Conservation (phyloP, 2,329 filamentous ascomycete species). For the Trichophyton verrucosum region DNA sequence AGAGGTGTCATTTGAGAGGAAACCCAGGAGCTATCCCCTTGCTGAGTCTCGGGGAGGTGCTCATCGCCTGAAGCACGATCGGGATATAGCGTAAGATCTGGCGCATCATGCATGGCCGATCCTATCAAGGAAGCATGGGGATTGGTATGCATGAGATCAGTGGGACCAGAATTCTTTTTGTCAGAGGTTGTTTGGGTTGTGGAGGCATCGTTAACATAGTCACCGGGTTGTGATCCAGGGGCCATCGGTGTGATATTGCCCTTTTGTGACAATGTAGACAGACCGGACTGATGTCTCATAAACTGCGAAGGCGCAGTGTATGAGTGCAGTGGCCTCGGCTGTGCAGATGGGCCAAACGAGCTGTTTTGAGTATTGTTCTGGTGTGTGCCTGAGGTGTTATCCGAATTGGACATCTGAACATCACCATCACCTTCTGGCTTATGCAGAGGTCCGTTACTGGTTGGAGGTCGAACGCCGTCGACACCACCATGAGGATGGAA, state of each 20-base stretch:
- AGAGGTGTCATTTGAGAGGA: slow-evolving; percentile 20
- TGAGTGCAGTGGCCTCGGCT: slow-evolving; percentile 35
- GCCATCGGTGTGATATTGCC: slow-evolving; percentile 47
- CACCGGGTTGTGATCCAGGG: slow-evolving; percentile 44
- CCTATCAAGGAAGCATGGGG: slow-evolving; percentile 45
- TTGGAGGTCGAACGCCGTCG: slow-evolving; percentile 22
- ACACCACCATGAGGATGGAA: slow-evolving; percentile 19
- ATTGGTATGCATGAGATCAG: slow-evolving; percentile 54
- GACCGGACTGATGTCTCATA: slow-evolving; percentile 33
- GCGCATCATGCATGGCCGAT: slow-evolving; percentile 34
- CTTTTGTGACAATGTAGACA: slow-evolving; percentile 38
- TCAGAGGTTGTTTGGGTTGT: slow-evolving; percentile 71
- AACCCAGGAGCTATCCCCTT: slow-evolving; percentile 29
- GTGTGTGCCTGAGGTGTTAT: slow-evolving; percentile 30
- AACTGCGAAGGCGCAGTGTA: slow-evolving; percentile 37
- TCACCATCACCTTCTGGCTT: slow-evolving; percentile 35
- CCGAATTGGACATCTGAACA: slow-evolving; percentile 47
- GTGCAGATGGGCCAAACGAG: slow-evolving; percentile 40
- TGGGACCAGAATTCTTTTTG: slow-evolving; percentile 69
- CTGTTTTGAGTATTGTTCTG: slow-evolving; percentile 38
- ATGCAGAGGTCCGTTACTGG: slow-evolving; percentile 44
- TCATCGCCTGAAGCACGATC: slow-evolving; percentile 44
- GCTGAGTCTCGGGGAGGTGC: slow-evolving; percentile 54
- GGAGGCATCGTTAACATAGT: slow-evolving; percentile 75
- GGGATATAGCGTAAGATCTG: slow-evolving; percentile 41